Conservation (phyloP, 345 rosid genomes). For the Murraya paniculata region DNA sequence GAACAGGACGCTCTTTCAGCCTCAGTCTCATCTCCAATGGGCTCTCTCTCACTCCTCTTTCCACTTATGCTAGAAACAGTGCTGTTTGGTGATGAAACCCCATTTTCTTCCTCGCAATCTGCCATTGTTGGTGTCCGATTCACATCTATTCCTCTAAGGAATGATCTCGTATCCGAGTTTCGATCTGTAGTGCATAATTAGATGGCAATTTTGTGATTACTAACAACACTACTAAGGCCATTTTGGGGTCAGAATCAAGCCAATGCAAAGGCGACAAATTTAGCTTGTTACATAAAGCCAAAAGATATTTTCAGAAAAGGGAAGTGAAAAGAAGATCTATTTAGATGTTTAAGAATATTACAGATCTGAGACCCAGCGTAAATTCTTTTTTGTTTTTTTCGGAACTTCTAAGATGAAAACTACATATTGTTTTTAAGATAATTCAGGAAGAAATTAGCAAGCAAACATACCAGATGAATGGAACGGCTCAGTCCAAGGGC, state of each 20-base stretch:
- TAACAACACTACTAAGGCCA: background rate
- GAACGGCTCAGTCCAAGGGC: constrained; percentile 45
- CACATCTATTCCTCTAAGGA: constrained; percentile 57
- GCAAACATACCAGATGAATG: constrained; percentile 48
- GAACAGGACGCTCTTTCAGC: constrained; percentile 73
- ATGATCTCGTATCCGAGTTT: constrained; percentile 43
- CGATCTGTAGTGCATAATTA: constrained; percentile 33
- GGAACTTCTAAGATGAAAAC: background rate
- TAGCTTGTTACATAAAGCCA: background rate
- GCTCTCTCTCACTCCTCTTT: constrained; percentile 67
- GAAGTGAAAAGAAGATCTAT: background rate
- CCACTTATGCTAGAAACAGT: constrained; percentile 78
- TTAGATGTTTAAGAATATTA: background rate
- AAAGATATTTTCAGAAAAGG: background rate
- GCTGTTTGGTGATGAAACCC: constrained; percentile 80
- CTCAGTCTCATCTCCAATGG: constrained; percentile 50
- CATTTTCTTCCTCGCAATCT: constrained; percentile 56
- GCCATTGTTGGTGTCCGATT: constrained; percentile 43
- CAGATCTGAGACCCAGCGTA: constrained; percentile 3
- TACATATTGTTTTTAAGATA: background rate
- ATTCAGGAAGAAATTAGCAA: background rate
- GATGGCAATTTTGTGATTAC: background rate
- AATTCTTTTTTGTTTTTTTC: background rate
- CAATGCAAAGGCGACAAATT: background rate
- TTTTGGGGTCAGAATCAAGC: too few relatives aligned